phyloP scores from a whole-genome alignment of 2,329 filamentous ascomycete genomes.

The Talaromyces sp. region DNA sequence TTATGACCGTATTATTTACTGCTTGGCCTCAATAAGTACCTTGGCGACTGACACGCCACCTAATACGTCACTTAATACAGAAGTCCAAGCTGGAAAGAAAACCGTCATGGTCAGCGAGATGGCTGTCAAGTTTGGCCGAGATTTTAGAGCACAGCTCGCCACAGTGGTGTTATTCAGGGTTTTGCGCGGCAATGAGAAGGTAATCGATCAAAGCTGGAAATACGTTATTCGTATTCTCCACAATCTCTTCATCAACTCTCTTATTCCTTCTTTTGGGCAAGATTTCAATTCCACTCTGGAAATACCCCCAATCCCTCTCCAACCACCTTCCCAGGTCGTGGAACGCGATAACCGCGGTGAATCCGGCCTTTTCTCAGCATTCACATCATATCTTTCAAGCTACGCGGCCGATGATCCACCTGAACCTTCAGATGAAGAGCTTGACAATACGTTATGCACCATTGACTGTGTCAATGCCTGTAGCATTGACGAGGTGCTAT shows the following conservation, averaged over 20 bases:
- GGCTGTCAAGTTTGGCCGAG: constrained; percentile 88
- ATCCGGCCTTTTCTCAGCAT: constrained; percentile 82
- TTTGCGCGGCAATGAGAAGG: constrained; percentile 73
- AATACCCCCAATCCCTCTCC: constrained; percentile 77
- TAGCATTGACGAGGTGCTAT: constrained; percentile 73
- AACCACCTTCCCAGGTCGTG: constrained; percentile 86
- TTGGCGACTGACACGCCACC: constrained; percentile 69
- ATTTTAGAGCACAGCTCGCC: constrained; percentile 88
- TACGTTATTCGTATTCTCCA: constrained; percentile 87
- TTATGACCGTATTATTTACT: constrained; percentile 87
- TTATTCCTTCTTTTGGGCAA: constrained; percentile 76
- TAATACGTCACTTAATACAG: constrained; percentile 86
- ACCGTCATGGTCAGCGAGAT: constrained; percentile 98
- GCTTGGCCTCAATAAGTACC: constrained; percentile 84
- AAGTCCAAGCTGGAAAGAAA: constrained; percentile 85
- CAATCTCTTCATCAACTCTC: constrained; percentile 92
- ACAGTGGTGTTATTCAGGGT: constrained; percentile 94
- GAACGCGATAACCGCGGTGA: constrained; percentile 79
- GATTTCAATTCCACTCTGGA: constrained; percentile 60
- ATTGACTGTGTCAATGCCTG: constrained; percentile 93
- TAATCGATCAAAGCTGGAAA: constrained; percentile 55
- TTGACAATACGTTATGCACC: constrained; percentile 90
- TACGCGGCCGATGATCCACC: constrained; percentile 97
- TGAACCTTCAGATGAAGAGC: constrained; percentile 92
- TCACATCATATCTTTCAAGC: constrained; percentile 96